Evolutionary conservation across 495 filamentous ascomycete genomes (phyloP), one percentile per base, ranked within the genome.

Genomic region (Hypoxylon perforatum): DNA sequence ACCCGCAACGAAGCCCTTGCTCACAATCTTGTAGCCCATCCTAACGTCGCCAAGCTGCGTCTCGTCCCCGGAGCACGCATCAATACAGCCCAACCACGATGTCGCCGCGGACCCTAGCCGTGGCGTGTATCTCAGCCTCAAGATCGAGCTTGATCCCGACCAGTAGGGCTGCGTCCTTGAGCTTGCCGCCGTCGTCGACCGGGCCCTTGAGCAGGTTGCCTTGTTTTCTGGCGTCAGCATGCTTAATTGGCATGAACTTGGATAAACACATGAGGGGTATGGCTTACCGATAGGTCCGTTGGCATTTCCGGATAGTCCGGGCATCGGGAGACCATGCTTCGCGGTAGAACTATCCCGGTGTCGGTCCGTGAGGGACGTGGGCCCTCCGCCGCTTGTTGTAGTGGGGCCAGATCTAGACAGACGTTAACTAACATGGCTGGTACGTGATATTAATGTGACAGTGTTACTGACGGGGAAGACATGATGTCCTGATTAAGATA

Each of bases 81-180:
- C 55, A 70, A 66, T 70, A 70, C 38, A 70, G 54, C 58, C 67
- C 67, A 59, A 70, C 67, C 45, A 70, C 62, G 15, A 70, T 66
- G 25, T 70, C 67, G 52, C 67, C 67, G 21, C 67, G 67, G 46
- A 70, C 67, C 48, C 67, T 57, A 39, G 67, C 67, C 15, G 67
- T 62, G 53, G 58, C 57, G 28, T 70, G 67, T 14, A 70, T 19
- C 39, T 70, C 67, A 63, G 67, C 67, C 53, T 70, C 67, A 56
- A 70, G 63, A 59, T 70, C 67, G 56, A 70, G 73, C 73, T 81
- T 81, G 74, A 81, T 76, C 51, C 78, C 78, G 46, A 81, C 70
- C 71, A 79, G 55, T 53, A 81, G 72, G 18, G 76, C 77, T 0
- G 78, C 77, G 41, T 75, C 75, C 55, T 78, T 81, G 33, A 79